Evolutionary conservation across 202 grass and related monocot genomes (phyloP).

Genomic region (Saccharum hybrid): DNA sequence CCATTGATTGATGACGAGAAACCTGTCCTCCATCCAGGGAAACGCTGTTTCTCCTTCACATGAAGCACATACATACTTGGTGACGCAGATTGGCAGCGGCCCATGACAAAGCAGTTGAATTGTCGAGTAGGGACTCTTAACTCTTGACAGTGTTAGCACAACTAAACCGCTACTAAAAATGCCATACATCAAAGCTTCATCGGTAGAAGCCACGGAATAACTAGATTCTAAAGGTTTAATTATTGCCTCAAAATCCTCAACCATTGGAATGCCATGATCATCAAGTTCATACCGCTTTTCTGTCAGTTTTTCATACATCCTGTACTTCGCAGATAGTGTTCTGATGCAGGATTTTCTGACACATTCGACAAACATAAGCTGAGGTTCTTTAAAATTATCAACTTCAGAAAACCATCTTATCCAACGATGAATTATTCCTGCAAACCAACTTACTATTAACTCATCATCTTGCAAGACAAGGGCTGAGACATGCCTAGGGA

Average conservation of each 20-base stretch:
- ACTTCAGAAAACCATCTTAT: conserved; percentile 70
- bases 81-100: conserved; percentile 54
- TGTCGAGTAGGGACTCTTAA: conserved; percentile 62
- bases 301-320: conserved; percentile 79
- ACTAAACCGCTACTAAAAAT: conserved; percentile 76
- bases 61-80: conserved; percentile 80
- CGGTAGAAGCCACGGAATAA: conserved; percentile 34
- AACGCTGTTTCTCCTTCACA: conserved; percentile 58
- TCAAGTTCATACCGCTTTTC: conserved; percentile 81
- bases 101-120: conserved; percentile 81
- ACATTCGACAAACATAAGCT: conserved; percentile 63
- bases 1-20: conserved; percentile 66
- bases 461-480: conserved; percentile 90
- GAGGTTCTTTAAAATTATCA: conserved; percentile 87
- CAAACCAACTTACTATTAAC: conserved; percentile 90
- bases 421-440: conserved; percentile 78
- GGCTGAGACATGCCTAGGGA: conserved; percentile 65
- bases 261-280: conserved; percentile 64
- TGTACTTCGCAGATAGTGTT: conserved; percentile 82
- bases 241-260: conserved; percentile 61
- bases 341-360: conserved; percentile 87
- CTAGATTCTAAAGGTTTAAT: conserved; percentile 46
- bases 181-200: conserved; percentile 84
- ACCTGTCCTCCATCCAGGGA: too few species aligned
- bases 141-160: conserved; percentile 73